A percentile compares a stretch with the other conserved stretches of the same genome.
phyloP scores from a whole-genome alignment of 495 filamentous ascomycete species.

The Talaromyces liani region DNA sequence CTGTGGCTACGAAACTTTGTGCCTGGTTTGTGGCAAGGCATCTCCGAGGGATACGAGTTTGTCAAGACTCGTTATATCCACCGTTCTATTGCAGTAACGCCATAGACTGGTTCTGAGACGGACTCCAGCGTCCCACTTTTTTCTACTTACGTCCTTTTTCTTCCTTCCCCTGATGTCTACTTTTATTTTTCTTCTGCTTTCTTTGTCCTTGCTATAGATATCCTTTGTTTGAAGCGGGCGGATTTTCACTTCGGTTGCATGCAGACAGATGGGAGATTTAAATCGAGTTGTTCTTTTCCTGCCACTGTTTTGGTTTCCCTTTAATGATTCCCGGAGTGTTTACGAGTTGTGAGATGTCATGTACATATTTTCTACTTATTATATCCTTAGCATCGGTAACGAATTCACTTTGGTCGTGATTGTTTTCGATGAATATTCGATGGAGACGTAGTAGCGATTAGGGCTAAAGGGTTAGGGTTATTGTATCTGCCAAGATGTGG shows the following conservation, averaged over 20 bases:
- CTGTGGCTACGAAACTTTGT: slow-evolving; percentile 57
- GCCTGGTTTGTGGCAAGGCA: slow-evolving; percentile 43
- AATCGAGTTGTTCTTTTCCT: not conserved
- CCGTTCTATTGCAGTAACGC: slow-evolving; percentile 30
- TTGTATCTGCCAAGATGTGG: not conserved
- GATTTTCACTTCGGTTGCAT: not conserved
- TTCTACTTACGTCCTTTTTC: not conserved
- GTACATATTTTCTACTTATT: not conserved
- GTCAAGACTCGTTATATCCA: slow-evolving; percentile 35
- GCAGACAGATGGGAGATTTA: not conserved
- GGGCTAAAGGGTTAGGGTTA: not conserved
- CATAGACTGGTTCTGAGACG: slow-evolving; percentile 12
- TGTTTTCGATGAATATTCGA: not conserved
- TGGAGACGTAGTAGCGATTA: not conserved
- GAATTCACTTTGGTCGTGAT: not conserved
- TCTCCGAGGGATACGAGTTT: slow-evolving; percentile 38
- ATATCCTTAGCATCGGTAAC: not conserved
- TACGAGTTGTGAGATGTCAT: not conserved
- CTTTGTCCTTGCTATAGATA: not conserved
- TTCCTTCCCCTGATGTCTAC: not conserved
- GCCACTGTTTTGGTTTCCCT: not conserved
- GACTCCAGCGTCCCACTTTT: not conserved
- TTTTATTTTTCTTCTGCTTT: not conserved
- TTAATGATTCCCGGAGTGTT: not conserved
- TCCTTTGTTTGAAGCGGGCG: not conserved